These are phyloP conservation scores for Aspergillus ochraceus DNA, from an alignment of 2,329 filamentous ascomycete genomes.

Conservation along the genomic window DNA sequence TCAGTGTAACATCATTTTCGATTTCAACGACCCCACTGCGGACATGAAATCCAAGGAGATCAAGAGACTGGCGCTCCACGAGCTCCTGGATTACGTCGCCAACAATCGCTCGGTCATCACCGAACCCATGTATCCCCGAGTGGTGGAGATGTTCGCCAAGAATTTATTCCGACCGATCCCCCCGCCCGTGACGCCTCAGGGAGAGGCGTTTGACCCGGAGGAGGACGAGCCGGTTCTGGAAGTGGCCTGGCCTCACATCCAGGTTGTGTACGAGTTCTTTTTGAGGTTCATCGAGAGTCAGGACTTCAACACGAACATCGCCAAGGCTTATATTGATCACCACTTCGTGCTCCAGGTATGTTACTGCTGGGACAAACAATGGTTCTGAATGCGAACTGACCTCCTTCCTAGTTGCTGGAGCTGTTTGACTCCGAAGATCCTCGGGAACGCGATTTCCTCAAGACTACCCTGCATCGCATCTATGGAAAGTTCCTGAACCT, in stretches of 20 bases:
- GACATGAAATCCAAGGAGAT: constrained; percentile 99
- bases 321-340: constrained; percentile 98
- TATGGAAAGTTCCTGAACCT: constrained; percentile 99
- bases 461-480: constrained; percentile 95
- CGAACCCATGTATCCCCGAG: constrained; percentile 96
- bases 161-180: constrained; percentile 97
- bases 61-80: constrained; percentile 92
- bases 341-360: constrained; percentile 82
- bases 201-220: constrained; percentile 96
- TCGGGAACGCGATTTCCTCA: constrained; percentile 92
- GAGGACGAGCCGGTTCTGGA: constrained; percentile 97
- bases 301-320: constrained; percentile 99
- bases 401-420: constrained; percentile 69
- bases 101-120: constrained; percentile 99
- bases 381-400: constrained; percentile 9
- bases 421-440: constrained; percentile 98
- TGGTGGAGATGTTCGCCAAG: constrained; percentile 99
- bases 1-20: constrained; percentile 99
- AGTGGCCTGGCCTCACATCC: constrained; percentile 98
- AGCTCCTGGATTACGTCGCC: constrained; percentile 95
- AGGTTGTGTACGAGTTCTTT: constrained; percentile 99
- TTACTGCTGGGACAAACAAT: not conserved
- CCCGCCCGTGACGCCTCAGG: constrained; percentile 94
- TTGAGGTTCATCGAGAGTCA: constrained; percentile 98
- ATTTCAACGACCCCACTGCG: constrained; percentile 96